phyloP scores from a whole-genome alignment of 306 rosid genomes.

The Rosa persica region DNA sequence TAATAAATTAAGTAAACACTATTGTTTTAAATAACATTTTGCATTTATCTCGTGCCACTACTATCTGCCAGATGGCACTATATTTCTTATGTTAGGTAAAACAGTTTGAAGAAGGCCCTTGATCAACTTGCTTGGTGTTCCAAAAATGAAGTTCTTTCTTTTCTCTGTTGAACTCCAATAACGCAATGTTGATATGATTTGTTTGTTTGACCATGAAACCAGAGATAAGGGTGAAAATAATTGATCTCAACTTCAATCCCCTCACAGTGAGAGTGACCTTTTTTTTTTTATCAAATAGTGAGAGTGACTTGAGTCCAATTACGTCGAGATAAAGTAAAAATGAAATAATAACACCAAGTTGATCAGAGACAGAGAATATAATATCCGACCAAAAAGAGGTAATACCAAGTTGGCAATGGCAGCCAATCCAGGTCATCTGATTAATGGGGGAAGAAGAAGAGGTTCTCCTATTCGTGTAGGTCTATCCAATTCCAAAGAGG shows the following conservation, averaged over 20 bases:
- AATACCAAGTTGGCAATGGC: slow-evolving; percentile 2
- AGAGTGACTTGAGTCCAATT: not conserved
- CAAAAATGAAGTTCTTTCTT: not conserved
- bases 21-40: too few species aligned
- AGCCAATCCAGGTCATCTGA: slow-evolving; percentile 17
- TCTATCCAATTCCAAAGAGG: not conserved
- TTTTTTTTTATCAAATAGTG: too few species aligned
- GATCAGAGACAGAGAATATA: not conserved
- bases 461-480: not conserved
- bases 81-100: too few species aligned
- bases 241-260: too few species aligned
- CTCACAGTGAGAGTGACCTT: not conserved
- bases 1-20: too few species aligned
- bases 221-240: not conserved
- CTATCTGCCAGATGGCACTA: too few species aligned
- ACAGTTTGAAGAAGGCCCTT: too few species aligned
- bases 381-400: not conserved
- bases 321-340: not conserved
- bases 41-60: too few species aligned
- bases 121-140: too few species aligned
- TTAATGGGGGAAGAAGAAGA: not conserved
- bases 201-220: not conserved
- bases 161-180: not conserved
- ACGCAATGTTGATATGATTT: not conserved
- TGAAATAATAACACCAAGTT: not conserved